These are phyloP conservation scores for Phoma herbarum DNA, from an alignment of 2,329 filamentous ascomycete genomes.

Conservation along the genomic window DNA sequence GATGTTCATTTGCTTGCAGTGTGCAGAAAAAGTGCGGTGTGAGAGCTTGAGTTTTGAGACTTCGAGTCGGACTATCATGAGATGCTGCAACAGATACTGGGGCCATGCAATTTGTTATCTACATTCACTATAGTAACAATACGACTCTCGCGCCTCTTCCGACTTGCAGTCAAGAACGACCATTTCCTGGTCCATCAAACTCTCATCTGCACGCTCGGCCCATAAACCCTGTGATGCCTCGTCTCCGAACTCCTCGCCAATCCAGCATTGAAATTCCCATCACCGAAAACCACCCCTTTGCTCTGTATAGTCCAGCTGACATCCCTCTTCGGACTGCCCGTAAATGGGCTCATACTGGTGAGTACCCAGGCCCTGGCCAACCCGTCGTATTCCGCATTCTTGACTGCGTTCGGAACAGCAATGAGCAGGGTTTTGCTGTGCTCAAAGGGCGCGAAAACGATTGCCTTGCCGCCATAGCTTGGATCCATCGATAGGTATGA, in stretches of 20 bases:
- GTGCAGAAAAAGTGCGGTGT: no score
- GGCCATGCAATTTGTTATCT: neutral
- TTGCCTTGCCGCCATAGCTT: slow-evolving; percentile 30
- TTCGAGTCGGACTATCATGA: neutral
- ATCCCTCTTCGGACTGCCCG: slow-evolving; percentile 28
- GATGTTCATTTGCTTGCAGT: no score
- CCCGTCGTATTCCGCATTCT: slow-evolving; percentile 26
- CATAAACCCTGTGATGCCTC: slow-evolving; percentile 24
- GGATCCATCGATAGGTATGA: slow-evolving; percentile 9
- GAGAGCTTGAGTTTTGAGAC: no score
- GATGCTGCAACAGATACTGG: neutral
- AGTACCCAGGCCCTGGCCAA: slow-evolving; percentile 51
- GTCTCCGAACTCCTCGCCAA: slow-evolving; percentile 23
- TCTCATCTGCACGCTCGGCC: slow-evolving; percentile 7
- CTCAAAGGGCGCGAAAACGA: slow-evolving; percentile 46
- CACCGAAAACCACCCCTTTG: slow-evolving; percentile 54
- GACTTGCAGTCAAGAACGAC: neutral
- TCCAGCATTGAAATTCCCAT: slow-evolving; percentile 33
- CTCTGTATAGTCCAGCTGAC: slow-evolving; percentile 52
- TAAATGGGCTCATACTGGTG: slow-evolving; percentile 43
- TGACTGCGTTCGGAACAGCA: slow-evolving; percentile 42
- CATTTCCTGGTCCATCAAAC: neutral
- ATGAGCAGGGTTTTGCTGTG: slow-evolving; percentile 44
- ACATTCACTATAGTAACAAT: slow-evolving; percentile 10
- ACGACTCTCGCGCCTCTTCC: no score